Base-by-base conservation (phyloP, 805 yeast species). In the Pichia pseudocactophila region DNA sequence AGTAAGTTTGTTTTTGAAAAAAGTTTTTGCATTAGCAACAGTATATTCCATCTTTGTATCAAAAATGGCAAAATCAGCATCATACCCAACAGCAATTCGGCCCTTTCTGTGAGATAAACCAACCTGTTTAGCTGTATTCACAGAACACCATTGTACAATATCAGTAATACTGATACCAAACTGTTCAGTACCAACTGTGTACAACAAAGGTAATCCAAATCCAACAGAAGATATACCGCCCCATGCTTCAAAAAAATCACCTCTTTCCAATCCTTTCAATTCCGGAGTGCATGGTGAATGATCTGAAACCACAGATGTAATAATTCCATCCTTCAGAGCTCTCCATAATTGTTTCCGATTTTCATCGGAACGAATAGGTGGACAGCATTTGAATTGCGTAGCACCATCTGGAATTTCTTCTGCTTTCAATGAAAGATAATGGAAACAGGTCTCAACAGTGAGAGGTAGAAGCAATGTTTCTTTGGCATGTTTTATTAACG, bases 281-380 rank as follows among this genome's bases (percentile, higher is more conserved):
- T 86, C 86, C 0, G 97, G 95, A 0, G 96, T 86, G 63, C 97
- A 89, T 2, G 97, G 97, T 4, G 96, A 85, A 63, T 89, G 97
- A 61, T 89, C 97, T 11, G 95, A 83, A 7, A 90, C 97, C 4
- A 89, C 95, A 3, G 96, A 79, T 13, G 84, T 74, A 46, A 89
- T 80, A 27, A 79, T 65, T 30, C 76, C 78, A 18, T 70, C 70
- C 41, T 74, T 59, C 28, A 90, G 66, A 0, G 90, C 97, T 43
- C 71, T 64, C 97, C 97, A 90, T 36, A 89, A 70, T 30, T 73
- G 68, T 34, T 70, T 62, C 50, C 92, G 71, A 61, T 90, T 90
- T 35, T 71, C 70, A 48, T 81, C 79, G 1, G 82, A 68, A 47
- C 97, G 69, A 50, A 89, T 89, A 2, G 97, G 97, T 1, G 97